Evolutionary conservation across 345 rosid genomes (phyloP), one percentile per base, ranked within the genome.

Genomic region (Boechera retrofracta): DNA sequence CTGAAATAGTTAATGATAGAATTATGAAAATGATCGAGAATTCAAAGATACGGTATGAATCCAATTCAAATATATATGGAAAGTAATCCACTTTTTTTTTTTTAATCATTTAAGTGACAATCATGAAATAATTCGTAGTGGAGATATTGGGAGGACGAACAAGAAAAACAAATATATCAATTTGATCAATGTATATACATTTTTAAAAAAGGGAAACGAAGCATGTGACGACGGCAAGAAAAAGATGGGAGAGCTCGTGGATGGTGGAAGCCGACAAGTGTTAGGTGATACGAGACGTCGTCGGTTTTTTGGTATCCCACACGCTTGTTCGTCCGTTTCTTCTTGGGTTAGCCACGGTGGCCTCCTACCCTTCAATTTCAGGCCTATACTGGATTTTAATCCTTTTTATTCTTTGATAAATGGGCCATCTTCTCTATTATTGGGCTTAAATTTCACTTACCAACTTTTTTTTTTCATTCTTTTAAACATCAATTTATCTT

Each of bases 271-370:
- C 61, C 76, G 60, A 71, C 67, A 77, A 56, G 74, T 63, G 67
- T 77, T 77, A 64, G 76, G 76, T 77, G 45, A 38, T 42, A 49
- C 1, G 35, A 77, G 1, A 64, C 76, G 80, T 77, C 76, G 76
- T 71, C 76, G 76, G 16, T 16, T 77, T 71, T 64, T 45, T 28
- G 11, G 6, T 10, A 7, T 26, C 26, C n/a, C 72, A 71, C 80
- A 77, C 81, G 72, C 76, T 64, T 77, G 76, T 71, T 55, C 67
- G 76, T 64, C 61, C 44, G 61, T 64, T 64, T 77, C 72, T 64
- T 47, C 60, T 48, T 77, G 67, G 60, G 64, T 42, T 52, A 21
- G 31, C 48, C 69, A 76, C 79, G 79, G 79, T 76, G 36, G 63
- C 56, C 18, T 57, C 1, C 3, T 5, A 28, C 35, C 29, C 53